A percentile compares a stretch with the other conserved stretches of the same genome.
Evolutionary conservation across 2,329 filamentous ascomycete genomes (phyloP).

Genomic region (Colletotrichum scovillei): DNA sequence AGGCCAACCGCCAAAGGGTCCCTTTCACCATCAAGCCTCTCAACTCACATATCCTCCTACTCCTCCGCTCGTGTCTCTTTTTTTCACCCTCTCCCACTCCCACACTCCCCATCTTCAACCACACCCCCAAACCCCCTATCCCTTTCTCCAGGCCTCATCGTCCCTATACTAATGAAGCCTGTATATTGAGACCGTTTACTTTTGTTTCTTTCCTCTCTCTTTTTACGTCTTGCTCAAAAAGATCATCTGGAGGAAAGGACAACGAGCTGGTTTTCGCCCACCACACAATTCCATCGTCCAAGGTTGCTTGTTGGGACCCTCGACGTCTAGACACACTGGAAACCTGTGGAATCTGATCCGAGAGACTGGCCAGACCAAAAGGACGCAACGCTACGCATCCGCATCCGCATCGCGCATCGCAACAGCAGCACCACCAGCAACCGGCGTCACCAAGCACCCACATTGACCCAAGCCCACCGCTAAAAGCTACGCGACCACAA

Average conservation of each 20-base stretch:
- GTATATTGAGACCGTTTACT: slow-evolving; percentile 38
- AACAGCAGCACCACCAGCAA: slow-evolving; percentile 3
- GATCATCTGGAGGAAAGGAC: slow-evolving; percentile 31
- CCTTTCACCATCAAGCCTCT: slow-evolving; percentile 22
- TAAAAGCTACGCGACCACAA: slow-evolving; percentile 31
- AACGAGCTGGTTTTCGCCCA: slow-evolving; percentile 16
- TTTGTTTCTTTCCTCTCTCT: slow-evolving; percentile 34
- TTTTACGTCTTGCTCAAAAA: slow-evolving; percentile 22
- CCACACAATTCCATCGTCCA: background rate
- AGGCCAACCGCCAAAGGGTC: background rate
- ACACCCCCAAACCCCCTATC: slow-evolving; percentile 27
- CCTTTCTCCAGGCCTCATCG: slow-evolving; percentile 38
- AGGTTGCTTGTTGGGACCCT: too few relatives aligned
- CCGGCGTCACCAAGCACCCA: slow-evolving; percentile 9
- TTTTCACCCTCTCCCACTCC: slow-evolving; percentile 6
- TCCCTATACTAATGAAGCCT: slow-evolving; percentile 38
- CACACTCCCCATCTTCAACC: slow-evolving; percentile 6
- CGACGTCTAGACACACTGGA: background rate
- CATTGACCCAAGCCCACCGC: slow-evolving; percentile 29
- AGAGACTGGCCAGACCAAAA: slow-evolving; percentile 15
- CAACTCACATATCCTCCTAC: slow-evolving; percentile 11
- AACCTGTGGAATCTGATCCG: slow-evolving; percentile 30
- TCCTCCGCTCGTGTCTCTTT: slow-evolving; percentile 10
- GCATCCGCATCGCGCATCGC: slow-evolving; percentile 31
- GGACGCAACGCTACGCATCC: slow-evolving; percentile 8